phyloP scores from a whole-genome alignment of 1,284 basidiomycete species.

The Malassezia japonica region DNA sequence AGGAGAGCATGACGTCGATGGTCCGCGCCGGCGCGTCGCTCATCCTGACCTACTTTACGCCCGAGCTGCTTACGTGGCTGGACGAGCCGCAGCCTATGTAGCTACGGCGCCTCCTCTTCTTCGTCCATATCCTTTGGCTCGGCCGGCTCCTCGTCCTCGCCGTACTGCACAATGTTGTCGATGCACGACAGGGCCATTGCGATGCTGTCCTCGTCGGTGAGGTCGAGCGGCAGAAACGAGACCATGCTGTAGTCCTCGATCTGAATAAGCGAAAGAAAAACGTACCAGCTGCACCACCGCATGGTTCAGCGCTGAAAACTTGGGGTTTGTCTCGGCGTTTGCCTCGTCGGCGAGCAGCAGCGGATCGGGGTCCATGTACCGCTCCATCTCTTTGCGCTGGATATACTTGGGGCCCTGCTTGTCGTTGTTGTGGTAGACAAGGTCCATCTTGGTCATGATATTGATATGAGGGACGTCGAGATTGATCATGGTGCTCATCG shows the following conservation, averaged over 20 bases:
- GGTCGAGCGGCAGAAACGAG: slow-evolving; percentile 87
- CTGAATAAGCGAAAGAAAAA: slow-evolving; percentile 50
- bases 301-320: slow-evolving; percentile 84
- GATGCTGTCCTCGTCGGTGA: slow-evolving; percentile 78
- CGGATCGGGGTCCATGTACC: slow-evolving; percentile 95
- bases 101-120: slow-evolving; percentile 25
- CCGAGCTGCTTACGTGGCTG: slow-evolving; percentile 58
- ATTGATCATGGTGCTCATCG: slow-evolving; percentile 98
- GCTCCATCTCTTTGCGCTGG: slow-evolving; percentile 53
- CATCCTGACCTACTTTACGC: slow-evolving; percentile 89
- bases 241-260: slow-evolving; percentile 98
- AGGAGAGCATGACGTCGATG: slow-evolving; percentile 81
- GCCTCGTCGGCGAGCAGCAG: slow-evolving; percentile 65
- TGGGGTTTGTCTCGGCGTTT: slow-evolving; percentile 63
- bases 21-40: slow-evolving; percentile 81
- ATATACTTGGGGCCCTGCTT: slow-evolving; percentile 50
- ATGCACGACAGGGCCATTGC: slow-evolving; percentile 86
- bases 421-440: slow-evolving; percentile 63
- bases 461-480: slow-evolving; percentile 95
- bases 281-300: slow-evolving; percentile 82
- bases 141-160: slow-evolving; percentile 47
- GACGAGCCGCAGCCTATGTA: neutral
- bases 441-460: slow-evolving; percentile 98
- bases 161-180: slow-evolving; percentile 86
- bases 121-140: slow-evolving; percentile 47